Conservation (phyloP, 108 stramenopile genomes). For the Nitzschia sp. region DNA sequence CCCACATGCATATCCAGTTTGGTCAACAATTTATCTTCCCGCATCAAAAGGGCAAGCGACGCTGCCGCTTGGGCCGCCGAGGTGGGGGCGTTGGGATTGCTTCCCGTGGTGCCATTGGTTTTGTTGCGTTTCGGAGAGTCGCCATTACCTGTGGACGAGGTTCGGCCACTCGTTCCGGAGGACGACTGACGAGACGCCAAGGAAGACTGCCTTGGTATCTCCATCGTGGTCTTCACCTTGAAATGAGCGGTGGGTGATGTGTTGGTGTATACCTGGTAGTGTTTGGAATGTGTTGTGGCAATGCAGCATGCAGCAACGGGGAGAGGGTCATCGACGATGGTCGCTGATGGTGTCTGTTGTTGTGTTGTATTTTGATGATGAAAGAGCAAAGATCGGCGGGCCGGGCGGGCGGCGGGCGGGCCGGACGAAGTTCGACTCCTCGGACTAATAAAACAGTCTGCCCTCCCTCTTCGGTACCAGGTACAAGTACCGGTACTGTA, state of each 20-base stretch:
- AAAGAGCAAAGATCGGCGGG: no score
- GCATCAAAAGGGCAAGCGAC: constrained; percentile 63
- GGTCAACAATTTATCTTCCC: constrained; percentile 69
- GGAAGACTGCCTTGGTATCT: background rate
- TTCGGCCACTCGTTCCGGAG: background rate
- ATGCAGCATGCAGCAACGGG: no score
- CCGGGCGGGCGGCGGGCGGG: no score
- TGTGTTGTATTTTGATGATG: no score
- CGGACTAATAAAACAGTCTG: no score
- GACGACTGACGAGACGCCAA: background rate
- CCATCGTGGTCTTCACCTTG: background rate
- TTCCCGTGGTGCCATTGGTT: background rate
- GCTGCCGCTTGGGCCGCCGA: constrained; percentile 52
- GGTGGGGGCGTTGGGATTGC: background rate
- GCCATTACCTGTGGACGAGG: background rate
- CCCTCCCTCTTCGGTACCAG: no score
- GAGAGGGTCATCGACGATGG: no score
- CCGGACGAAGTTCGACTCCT: no score
- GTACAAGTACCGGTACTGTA: no score
- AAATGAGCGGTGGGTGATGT: no score
- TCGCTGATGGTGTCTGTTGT: no score
- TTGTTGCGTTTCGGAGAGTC: background rate
- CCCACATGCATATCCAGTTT: constrained; percentile 51
- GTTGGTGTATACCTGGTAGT: background rate
- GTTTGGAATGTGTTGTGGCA: background rate